Evolutionary conservation across 2,329 filamentous ascomycete genomes (phyloP).

Genomic region (Nemania sp.): DNA sequence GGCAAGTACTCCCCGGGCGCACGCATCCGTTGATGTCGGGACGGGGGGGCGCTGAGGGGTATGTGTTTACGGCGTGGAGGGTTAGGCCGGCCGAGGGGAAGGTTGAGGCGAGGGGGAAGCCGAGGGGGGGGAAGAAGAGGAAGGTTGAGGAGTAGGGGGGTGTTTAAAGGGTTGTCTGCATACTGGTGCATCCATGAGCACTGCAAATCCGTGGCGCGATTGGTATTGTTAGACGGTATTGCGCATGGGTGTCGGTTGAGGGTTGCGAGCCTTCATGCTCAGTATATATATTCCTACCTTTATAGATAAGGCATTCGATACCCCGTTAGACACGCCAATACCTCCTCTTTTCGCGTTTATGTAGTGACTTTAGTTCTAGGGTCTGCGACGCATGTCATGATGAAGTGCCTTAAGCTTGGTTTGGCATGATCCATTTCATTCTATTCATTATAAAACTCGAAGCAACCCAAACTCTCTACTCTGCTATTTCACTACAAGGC

Average conservation of each 20-base stretch:
- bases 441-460: constrained; percentile 2
- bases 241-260: too few species aligned
- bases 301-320: constrained; percentile 16
- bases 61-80: constrained; percentile 80
- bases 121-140: constrained; percentile 71
- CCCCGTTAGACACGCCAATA: constrained; percentile 8
- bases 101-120: constrained; percentile 81
- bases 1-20: constrained; percentile 89
- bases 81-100: constrained; percentile 78
- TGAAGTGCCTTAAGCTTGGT: not conserved
- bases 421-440: not conserved
- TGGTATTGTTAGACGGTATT: too few species aligned
- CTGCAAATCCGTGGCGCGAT: too few species aligned
- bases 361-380: constrained; percentile 2
- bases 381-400: not conserved
- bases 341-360: not conserved
- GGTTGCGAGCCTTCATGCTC: not conserved
- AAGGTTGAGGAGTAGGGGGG: constrained; percentile 37
- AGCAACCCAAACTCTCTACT: not conserved
- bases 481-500: constrained; percentile 56
- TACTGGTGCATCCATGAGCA: too few species aligned
- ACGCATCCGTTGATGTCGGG: constrained; percentile 95
- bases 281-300: not conserved
- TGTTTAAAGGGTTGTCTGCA: not conserved
- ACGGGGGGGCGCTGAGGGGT: constrained; percentile 85